Base-by-base conservation (phyloP, 1,284 basidiomycete species). In the Tilletia walkeri region DNA sequence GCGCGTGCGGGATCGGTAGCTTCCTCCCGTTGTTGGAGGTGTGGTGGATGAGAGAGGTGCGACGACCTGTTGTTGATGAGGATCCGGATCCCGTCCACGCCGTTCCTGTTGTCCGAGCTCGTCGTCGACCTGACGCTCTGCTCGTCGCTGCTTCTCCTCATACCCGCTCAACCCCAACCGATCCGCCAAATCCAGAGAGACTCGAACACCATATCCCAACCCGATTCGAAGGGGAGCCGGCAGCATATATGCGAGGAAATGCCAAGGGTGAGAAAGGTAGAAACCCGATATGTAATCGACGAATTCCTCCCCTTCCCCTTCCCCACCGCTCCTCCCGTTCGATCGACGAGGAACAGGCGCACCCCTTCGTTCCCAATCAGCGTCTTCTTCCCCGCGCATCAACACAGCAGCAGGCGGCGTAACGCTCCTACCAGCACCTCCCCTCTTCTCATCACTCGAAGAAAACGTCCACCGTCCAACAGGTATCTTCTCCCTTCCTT, bases 241-340 rank as follows among this genome's bases (percentile, higher is more conserved):
- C 4, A 59, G 56, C 24, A 36, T 36, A 30, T 59, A 59, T 5
- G 56, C 56, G 56, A 59, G 24, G 34, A 59, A 59, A 36, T 59
- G 56, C 56, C 56, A 59, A 36, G 56, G 56, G 7, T 59, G 34
- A 18, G 56, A 38, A 9, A 59, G 56, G 24, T 59, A 38, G 56
- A 30, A 59, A 9, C 56, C 56, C 14, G 56, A 59, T 14, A 59
- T 14, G 34, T 59, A 59, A 9, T 59, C 56, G 56, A 34, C 34
- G 34, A 34, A 9, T 9, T 18, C 56, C 7, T n/a, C 24, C 50
- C n/a, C 50, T 18, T 18, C 1, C 4, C 7, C 50, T 9, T 14
- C 14, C 14, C 14, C 14, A 3, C 41, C 41, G 3, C 3, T 45
- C 9, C 14, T 14, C 9, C 41, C 41, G 2, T 30, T 30, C 24